phyloP scores from a whole-genome alignment of 208 protist genomes.

The Leishmania lainsoni region DNA sequence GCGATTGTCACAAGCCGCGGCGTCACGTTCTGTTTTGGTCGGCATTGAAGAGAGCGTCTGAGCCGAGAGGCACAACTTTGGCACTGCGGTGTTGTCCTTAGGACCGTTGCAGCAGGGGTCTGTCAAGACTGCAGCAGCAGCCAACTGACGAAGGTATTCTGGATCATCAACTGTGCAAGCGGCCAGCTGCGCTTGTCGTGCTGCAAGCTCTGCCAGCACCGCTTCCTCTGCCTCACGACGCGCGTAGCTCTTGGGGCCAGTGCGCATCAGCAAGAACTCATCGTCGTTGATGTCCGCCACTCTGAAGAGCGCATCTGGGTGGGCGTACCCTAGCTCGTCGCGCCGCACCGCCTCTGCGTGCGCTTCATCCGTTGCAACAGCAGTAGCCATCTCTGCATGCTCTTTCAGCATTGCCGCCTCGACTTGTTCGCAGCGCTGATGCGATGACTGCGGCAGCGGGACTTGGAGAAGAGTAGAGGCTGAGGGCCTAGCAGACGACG shows the following conservation, averaged over 20 bases:
- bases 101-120: background rate
- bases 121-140: background rate
- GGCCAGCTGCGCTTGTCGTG: constrained; percentile 11
- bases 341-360: constrained; percentile 8
- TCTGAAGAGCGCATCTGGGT: constrained; percentile 51
- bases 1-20: background rate
- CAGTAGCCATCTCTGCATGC: background rate
- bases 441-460: background rate
- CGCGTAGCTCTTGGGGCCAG: constrained; percentile 33
- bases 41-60: background rate
- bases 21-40: too few species aligned
- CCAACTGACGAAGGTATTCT: constrained; percentile 1
- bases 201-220: constrained; percentile 10
- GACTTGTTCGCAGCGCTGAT: background rate
- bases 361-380: background rate
- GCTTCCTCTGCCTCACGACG: constrained; percentile 14
- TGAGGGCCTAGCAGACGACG: background rate
- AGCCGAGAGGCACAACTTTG: background rate
- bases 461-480: background rate
- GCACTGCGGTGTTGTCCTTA: background rate
- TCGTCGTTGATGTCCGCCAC: constrained; percentile 86
- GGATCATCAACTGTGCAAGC: constrained; percentile 20
- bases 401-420: background rate
- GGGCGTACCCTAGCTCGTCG: constrained; percentile 43
- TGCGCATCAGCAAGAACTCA: constrained; percentile 54